These are phyloP conservation scores for Sclerotinia glacialis DNA, from an alignment of 2,329 filamentous ascomycete genomes.

Conservation along the genomic window DNA sequence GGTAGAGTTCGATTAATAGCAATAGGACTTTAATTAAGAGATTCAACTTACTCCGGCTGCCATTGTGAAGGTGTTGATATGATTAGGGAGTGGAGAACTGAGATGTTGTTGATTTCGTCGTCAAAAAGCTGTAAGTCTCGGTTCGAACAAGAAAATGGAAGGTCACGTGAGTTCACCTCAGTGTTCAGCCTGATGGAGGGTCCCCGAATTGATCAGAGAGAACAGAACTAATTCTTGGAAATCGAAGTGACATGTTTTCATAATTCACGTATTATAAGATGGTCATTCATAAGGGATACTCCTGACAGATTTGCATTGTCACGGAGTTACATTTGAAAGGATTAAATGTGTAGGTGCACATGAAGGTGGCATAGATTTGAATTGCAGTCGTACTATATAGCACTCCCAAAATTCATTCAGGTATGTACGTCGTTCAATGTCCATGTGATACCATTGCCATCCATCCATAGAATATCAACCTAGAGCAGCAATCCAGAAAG, in stretches of 20 bases:
- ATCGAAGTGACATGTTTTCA: neutral
- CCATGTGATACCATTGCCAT: constrained; percentile 17
- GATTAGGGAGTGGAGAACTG: constrained; percentile 51
- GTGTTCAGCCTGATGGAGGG: constrained; percentile 7
- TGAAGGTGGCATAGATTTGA: constrained; percentile 15
- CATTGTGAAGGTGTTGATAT: constrained; percentile 56
- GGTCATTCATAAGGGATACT: too few species aligned
- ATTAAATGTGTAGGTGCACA: neutral
- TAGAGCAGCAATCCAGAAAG: constrained; percentile 10
- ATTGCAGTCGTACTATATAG: constrained; percentile 13
- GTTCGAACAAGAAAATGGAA: constrained; percentile 12
- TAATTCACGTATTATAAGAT: neutral
- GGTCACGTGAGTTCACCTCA: constrained; percentile 29
- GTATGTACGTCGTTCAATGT: constrained; percentile 18
- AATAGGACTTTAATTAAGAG: constrained; percentile 29
- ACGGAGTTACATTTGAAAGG: neutral
- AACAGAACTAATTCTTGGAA: neutral
- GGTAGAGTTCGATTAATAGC: neutral
- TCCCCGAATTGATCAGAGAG: too few species aligned
- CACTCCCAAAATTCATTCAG: constrained; percentile 7
- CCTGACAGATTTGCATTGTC: neutral
- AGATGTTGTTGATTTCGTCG: constrained; percentile 37
- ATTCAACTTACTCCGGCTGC: constrained; percentile 59
- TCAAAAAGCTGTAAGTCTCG: constrained; percentile 29
- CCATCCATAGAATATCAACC: neutral